Conservation (phyloP, 2,329 filamentous ascomycete genomes). For the Parasarocladium wereldwijsianum region DNA sequence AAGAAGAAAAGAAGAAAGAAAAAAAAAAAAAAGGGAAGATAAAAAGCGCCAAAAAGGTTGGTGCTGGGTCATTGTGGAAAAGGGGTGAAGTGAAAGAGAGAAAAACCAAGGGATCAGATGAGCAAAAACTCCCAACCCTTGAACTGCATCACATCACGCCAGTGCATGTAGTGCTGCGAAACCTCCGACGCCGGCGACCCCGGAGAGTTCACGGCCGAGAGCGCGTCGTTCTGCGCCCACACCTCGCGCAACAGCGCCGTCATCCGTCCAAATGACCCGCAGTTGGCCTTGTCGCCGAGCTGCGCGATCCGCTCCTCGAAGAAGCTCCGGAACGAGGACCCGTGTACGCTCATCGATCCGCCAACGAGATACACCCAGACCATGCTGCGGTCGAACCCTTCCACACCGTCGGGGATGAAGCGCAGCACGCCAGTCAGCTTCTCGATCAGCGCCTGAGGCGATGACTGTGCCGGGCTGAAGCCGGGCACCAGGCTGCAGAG, state of each 20-base stretch:
- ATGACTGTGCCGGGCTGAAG: constrained; percentile 60
- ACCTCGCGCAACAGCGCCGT: constrained; percentile 65
- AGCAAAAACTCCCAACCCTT: constrained; percentile 89
- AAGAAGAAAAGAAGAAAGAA: constrained; percentile 13
- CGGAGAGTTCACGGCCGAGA: constrained; percentile 20
- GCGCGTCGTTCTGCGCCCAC: constrained; percentile 63
- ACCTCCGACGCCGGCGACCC: constrained; percentile 21
- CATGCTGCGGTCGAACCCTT: constrained; percentile 78
- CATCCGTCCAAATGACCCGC: constrained; percentile 78
- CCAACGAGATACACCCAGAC: constrained; percentile 88
- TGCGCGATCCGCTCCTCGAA: constrained; percentile 61
- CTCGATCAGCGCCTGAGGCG: constrained; percentile 62
- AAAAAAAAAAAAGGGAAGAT: constrained; percentile 11
- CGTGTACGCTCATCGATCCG: constrained; percentile 60
- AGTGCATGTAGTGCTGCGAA: constrained; percentile 61
- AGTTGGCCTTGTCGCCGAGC: constrained; percentile 62
- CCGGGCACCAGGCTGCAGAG: constrained; percentile 91
- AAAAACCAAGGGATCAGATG: constrained; percentile 40
- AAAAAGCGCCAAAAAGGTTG: constrained; percentile 5
- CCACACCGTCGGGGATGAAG: constrained; percentile 65
- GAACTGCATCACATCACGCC: constrained; percentile 84
- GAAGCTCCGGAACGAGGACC: constrained; percentile 61
- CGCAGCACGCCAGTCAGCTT: constrained; percentile 65
- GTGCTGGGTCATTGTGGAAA: constrained; percentile 18
- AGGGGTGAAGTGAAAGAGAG: constrained; percentile 6